These are phyloP conservation scores for Trichoderma aggressivum DNA, from an alignment of 2,329 filamentous ascomycete genomes.

Conservation along the genomic window DNA sequence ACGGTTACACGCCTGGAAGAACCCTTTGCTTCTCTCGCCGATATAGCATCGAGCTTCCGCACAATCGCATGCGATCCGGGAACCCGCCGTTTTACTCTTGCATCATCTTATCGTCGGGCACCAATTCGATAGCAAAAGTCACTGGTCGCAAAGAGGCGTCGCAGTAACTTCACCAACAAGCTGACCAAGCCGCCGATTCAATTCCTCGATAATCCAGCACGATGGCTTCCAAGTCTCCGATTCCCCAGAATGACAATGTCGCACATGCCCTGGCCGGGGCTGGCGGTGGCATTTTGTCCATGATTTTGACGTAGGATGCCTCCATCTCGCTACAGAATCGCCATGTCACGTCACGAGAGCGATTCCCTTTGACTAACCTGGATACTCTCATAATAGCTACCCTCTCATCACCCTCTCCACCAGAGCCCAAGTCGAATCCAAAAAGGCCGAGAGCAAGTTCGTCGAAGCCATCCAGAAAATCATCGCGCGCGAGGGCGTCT, in stretches of 20 bases:
- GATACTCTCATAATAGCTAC: slow-evolving; percentile 61
- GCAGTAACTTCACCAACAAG: not conserved
- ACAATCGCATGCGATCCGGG: not conserved
- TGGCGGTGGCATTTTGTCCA: slow-evolving; percentile 90
- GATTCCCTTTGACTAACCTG: not conserved
- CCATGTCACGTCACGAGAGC: not conserved
- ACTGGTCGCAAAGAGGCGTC: not conserved
- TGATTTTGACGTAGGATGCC: slow-evolving; percentile 76
- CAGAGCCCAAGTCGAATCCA: slow-evolving; percentile 95
- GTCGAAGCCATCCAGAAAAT: slow-evolving; percentile 80
- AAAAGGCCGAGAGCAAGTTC: slow-evolving; percentile 81
- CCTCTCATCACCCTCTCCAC: slow-evolving; percentile 97
- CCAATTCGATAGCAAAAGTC: not conserved
- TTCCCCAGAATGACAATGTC: slow-evolving; percentile 92
- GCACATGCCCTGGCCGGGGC: slow-evolving; percentile 91
- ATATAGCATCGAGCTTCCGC: slow-evolving; percentile 7
- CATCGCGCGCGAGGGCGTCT: slow-evolving; percentile 83
- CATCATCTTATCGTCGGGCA: not conserved
- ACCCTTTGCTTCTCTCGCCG: not conserved
- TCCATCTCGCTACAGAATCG: not conserved
- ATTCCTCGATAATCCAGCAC: not conserved
- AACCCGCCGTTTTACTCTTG: not conserved
- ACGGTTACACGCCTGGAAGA: not conserved
- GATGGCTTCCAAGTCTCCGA: slow-evolving; percentile 54
- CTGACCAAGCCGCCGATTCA: not conserved